Evolutionary conservation across 129 eudicot species (phyloP), one percentile per base, ranked within the genome.

Genomic region (Centella asiatica): DNA sequence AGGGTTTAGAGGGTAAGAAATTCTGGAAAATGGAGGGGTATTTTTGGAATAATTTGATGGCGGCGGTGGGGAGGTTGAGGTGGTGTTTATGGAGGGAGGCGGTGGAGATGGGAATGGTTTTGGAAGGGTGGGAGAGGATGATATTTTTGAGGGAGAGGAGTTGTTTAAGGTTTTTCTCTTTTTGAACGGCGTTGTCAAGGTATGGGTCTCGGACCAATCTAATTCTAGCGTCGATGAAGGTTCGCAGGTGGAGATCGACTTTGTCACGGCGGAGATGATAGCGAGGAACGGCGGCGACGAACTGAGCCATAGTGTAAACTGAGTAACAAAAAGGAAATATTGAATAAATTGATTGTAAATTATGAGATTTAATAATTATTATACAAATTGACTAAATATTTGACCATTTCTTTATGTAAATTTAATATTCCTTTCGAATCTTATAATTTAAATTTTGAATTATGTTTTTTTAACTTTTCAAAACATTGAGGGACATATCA

Each of bases 141-240:
- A 86, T 67, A 74, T 56, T 72, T 66, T 81, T 86, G 33, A 90
- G 85, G 37, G 85, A 74, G 56, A 73, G 72, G 18, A 84, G 58
- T 42, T 81, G 82, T 60, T 75, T 76, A 23, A 90, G 94, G 55
- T 90, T 84, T 71, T 86, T 86, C 64, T 90, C 94, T 5, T 74
- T 77, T 69, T 79, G 85, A 0, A 90, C 90, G 61, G 86, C 89
- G 19, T 66, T 54, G 64, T 90, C 97, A 50, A 90, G 94, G 77
- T 78, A 77, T 18, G 87, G 80, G 36, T 90, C 97, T 22, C 90
- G 78, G 39, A 87, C 95, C 95, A 94, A 90, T 79, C 84, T 86
- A 67, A 90, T 66, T 68, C 77, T 77, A 29, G 95, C 94, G 66
- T 83, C 79, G n/a, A 87, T 57, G 70, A 90, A 90, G 32, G 89